Evolutionary conservation across 2,329 filamentous ascomycete genomes (phyloP).

Genomic region (Cryphonectria parasitica): DNA sequence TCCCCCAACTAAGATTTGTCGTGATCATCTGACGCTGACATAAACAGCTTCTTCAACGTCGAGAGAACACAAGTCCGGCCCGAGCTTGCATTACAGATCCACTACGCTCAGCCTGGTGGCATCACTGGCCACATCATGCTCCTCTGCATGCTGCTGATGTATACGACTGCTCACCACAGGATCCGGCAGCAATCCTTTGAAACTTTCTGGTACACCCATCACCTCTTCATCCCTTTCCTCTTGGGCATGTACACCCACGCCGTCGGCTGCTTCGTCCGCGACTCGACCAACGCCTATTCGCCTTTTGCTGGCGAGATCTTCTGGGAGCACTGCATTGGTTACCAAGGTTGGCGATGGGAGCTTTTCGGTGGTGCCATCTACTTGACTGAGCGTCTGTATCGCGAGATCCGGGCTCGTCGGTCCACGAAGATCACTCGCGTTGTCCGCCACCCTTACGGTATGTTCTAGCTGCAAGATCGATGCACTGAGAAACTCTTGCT

Average conservation of each 20-base stretch:
- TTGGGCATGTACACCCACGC: conserved; percentile 95
- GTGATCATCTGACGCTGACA: neutral
- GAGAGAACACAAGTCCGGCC: conserved; percentile 83
- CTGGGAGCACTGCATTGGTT: conserved; percentile 93
- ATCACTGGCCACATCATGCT: conserved; percentile 98
- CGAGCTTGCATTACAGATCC: conserved; percentile 82
- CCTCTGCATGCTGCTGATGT: conserved; percentile 98
- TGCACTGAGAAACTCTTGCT: conserved; percentile 28
- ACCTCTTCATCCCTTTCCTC: conserved; percentile 96
- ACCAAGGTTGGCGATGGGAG: conserved; percentile 97
- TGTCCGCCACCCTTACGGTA: conserved; percentile 91
- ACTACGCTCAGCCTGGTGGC: conserved; percentile 86
- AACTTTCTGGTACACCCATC: conserved; percentile 99
- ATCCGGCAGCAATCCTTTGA: conserved; percentile 98
- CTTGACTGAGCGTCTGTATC: conserved; percentile 84
- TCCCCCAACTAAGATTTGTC: neutral
- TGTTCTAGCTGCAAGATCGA: conserved; percentile 37
- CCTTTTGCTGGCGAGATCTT: conserved; percentile 82
- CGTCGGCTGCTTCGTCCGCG: conserved; percentile 93
- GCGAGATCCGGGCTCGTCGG: conserved; percentile 83
- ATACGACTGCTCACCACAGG: conserved; percentile 89
- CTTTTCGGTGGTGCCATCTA: conserved; percentile 85
- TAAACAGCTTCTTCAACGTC: conserved; percentile 87
- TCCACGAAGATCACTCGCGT: conserved; percentile 91
- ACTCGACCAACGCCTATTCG: conserved; percentile 71